Conservation (phyloP, 2,329 filamentous ascomycete species). For the Sporothrix humicola region DNA sequence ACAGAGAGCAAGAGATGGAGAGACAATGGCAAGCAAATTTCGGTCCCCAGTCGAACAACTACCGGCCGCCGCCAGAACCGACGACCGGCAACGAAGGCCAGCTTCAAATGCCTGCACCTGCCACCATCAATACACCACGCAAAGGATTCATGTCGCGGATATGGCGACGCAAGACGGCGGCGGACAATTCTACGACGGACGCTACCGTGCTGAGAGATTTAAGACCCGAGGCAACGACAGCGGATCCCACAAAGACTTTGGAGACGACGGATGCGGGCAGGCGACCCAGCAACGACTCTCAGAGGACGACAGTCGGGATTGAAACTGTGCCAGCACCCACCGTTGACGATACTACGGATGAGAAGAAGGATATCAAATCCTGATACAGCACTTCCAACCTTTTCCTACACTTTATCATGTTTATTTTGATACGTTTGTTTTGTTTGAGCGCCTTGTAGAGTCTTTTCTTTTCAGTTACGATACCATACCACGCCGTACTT, state of each 20-base stretch:
- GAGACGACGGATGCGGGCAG: not conserved
- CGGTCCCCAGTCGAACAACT: not conserved
- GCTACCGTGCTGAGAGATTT: not conserved
- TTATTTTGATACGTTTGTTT: no score
- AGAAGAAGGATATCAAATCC: not conserved
- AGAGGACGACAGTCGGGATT: not conserved
- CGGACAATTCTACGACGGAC: not conserved
- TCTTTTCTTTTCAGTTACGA: not conserved
- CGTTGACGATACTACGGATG: not conserved
- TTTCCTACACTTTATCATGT: not conserved
- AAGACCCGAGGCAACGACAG: not conserved
- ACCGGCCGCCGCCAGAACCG: not conserved
- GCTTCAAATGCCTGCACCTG: not conserved
- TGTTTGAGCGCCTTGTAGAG: no score
- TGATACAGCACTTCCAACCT: not conserved
- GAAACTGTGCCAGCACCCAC: not conserved
- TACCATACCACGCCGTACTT: no score
- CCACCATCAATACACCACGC: not conserved
- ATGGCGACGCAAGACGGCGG: not conserved
- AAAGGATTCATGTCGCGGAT: not conserved
- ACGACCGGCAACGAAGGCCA: not conserved
- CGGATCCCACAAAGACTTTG: not conserved
- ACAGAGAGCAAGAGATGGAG: not conserved
- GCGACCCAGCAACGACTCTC: not conserved
- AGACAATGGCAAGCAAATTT: not conserved